A percentile compares a stretch with the other conserved stretches of the same genome.
phyloP scores from a whole-genome alignment of 2,329 filamentous ascomycete species.

The Fusarium sp. region DNA sequence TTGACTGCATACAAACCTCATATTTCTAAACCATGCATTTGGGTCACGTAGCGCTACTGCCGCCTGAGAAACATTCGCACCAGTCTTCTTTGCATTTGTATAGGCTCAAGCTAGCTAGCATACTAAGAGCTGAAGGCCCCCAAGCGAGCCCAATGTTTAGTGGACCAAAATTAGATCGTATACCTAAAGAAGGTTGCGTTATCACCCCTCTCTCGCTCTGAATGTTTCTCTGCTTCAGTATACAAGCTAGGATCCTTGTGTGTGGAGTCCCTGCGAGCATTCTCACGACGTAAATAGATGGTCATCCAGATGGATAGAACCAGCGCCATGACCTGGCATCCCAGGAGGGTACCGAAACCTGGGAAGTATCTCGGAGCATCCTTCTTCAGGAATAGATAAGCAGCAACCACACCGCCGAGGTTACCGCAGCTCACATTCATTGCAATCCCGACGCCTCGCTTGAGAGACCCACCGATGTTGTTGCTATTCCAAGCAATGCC shows the following conservation, averaged over 20 bases:
- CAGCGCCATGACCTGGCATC: background rate
- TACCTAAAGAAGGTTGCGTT: conserved; percentile 10
- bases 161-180: background rate
- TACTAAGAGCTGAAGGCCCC: too few species aligned
- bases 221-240: background rate
- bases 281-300: background rate
- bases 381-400: background rate
- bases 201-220: background rate
- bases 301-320: background rate
- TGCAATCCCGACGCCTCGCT: conserved; percentile 58
- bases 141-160: background rate
- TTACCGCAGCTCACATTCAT: conserved; percentile 10
- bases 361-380: conserved; percentile 10
- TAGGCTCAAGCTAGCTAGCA: too few species aligned
- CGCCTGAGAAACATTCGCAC: too few species aligned
- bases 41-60: too few species aligned
- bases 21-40: too few species aligned
- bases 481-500: conserved; percentile 64
- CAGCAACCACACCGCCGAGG: background rate
- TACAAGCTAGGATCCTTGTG: conserved; percentile 1
- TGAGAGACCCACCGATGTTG: conserved; percentile 67
- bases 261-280: background rate
- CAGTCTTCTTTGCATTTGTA: too few species aligned
- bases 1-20: too few species aligned
- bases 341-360: background rate